phyloP scores from a whole-genome alignment of 2,329 filamentous ascomycete genomes.

The Sordariomycetes sp. region DNA sequence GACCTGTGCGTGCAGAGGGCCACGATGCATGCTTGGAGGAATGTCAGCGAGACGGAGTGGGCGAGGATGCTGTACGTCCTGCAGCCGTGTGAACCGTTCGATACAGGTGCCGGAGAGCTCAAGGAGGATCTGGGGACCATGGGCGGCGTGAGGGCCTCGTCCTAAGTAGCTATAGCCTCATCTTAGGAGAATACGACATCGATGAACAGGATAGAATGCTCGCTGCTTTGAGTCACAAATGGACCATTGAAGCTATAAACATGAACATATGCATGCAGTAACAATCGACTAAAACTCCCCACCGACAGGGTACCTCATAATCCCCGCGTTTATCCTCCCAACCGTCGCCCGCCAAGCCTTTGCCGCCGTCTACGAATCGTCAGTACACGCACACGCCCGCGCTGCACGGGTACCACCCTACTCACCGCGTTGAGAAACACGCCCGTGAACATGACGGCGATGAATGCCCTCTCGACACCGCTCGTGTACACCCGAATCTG shows the following conservation, averaged over 20 bases:
- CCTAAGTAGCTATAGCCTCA: constrained; percentile 4
- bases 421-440: constrained; percentile 9
- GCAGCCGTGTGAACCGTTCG: constrained; percentile 11
- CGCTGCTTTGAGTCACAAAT: too few relatives aligned
- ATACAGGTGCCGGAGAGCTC: constrained; percentile 9
- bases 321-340: constrained; percentile 30
- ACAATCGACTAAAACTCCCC: constrained; percentile 28
- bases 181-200: background rate
- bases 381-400: background rate
- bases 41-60: constrained; percentile 28
- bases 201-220: too few relatives aligned
- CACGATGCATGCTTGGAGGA: constrained; percentile 43
- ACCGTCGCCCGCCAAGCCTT: constrained; percentile 35
- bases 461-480: constrained; percentile 9
- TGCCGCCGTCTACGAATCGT: constrained; percentile 18
- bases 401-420: background rate
- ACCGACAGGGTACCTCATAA: constrained; percentile 37
- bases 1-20: constrained; percentile 41
- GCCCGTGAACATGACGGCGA: constrained; percentile 13
- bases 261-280: background rate
- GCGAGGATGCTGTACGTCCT: constrained; percentile 13
- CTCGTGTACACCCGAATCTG: constrained; percentile 9
- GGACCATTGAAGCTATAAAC: background rate
- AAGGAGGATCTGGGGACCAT: constrained; percentile 19
- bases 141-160: constrained; percentile 11